Base-by-base conservation (phyloP, 2,329 filamentous ascomycete species). In the Leptographium lundbergii region DNA sequence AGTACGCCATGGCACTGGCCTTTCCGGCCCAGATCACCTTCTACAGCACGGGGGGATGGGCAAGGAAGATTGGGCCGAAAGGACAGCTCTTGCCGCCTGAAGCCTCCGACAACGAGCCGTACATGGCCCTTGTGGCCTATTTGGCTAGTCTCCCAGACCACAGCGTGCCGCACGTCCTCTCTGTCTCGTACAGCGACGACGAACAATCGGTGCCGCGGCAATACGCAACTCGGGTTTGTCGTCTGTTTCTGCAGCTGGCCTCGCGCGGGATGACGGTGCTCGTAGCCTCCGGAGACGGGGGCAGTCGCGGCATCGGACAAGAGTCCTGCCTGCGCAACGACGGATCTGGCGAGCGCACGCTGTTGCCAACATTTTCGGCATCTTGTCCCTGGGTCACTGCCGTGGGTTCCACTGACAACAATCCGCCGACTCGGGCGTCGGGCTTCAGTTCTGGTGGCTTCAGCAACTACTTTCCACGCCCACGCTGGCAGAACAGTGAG, bases 381-480 rank as follows among this genome's bases (percentile, higher is more conserved):
- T 78, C 79, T 0, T 89, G 86, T 64, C 86, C 85, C 0, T 89
- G 81, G 68, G 79, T 88, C 9, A 89, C 86, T 0, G 72, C 78
- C 2, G 80, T 89, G 1, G 86, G 86, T 7, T 85, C 80, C 1
- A 84, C 82, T 1, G 19, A 27, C 29, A 42, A 29, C 10, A 24
- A 45, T 19, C 22, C 63, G 2, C 63, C 64, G 3, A 67, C 70
- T 4, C 73, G 73, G 0, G 66, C 64, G 2, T 77, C 72, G 2
- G 64, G 63, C n/a, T 78, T 75, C 65, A 78, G 74, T 57, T 71
- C 73, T 3, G 77, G 80, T 9, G 80, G 80, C 4, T 82, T 82
- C 69, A 79, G 75, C 60, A 72, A 76, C 60, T 75, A 76, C 64
- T 82, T 81, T 62, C 19, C 64, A 1, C 70, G 73, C 3, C 75